Conservation (phyloP, 345 rosid genomes). For the Salix koriyanagi region DNA sequence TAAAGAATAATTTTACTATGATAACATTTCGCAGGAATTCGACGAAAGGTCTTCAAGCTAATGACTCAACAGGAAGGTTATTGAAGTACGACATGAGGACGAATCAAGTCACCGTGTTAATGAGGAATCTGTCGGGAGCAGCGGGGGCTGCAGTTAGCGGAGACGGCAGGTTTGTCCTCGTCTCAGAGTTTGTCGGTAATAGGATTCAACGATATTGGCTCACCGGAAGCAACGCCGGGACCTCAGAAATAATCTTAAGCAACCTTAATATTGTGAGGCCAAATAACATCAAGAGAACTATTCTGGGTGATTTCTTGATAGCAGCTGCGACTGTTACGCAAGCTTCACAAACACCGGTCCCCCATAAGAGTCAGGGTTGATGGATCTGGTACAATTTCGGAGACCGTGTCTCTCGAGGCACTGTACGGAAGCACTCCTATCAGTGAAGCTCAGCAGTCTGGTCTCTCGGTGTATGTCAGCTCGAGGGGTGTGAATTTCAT, state of each 20-base stretch:
- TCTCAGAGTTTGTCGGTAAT: conserved; percentile 4
- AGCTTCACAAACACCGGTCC: background rate
- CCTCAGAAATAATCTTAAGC: background rate
- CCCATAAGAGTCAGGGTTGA: conserved; percentile 7
- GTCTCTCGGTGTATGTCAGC: background rate
- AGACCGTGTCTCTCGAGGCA: background rate
- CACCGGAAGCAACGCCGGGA: conserved; percentile 2
- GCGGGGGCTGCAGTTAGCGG: conserved; percentile 7
- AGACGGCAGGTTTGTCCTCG: conserved; percentile 5
- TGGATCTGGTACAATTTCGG: background rate
- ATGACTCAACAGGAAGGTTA: conserved; percentile 22
- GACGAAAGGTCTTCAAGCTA: background rate
- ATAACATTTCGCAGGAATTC: background rate
- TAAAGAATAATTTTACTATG: too few relatives aligned
- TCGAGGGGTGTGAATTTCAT: conserved; percentile 8
- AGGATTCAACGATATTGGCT: conserved; percentile 16
- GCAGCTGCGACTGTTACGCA: background rate
- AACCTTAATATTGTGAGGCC: background rate
- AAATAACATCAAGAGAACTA: conserved; percentile 14
- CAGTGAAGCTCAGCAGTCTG: conserved; percentile 14
- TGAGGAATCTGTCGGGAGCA: conserved; percentile 5
- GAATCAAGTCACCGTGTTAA: conserved; percentile 6
- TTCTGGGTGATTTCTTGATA: background rate
- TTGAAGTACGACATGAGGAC: conserved; percentile 11
- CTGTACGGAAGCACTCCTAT: conserved; percentile 5